Evolutionary conservation across 192 early-diverging fungal genomes (phyloP), one percentile per base, ranked within the genome.

Genomic region (Backusella sp.): DNA sequence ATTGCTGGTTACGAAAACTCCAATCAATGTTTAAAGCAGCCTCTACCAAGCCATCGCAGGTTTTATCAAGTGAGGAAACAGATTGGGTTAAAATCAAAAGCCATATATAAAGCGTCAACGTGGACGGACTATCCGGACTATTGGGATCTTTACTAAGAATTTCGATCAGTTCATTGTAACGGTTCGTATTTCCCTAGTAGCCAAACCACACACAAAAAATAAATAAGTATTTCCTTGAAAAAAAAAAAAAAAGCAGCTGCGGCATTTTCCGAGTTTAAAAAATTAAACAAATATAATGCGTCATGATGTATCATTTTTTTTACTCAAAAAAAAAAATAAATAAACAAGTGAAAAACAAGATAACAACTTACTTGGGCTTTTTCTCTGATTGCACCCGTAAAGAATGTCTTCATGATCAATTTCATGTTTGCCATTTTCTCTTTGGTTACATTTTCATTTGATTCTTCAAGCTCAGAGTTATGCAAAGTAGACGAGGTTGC

Each of bases 11-110:
- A 34, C 85, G 82, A 14, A 74, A 73, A 26, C 80, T 75, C 91
- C 93, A 93, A 69, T 92, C 83, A 19, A 93, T 53, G 34, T 77
- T 70, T 5, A 94, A 73, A 37, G 92, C 83, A 66, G 91, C 87
- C 14, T 89, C 84, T 28, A 95, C 88, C 53, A 94, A 66, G 0
- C 67, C 42, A 17, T 76, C 39, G 59, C 86, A 90, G 14, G 80
- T 79, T 74, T 82, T 76, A 76, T 86, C 84, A 41, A 90, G 39
- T 11, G 77, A 73, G 0, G 86, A 84, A 6, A 84, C 85, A 37
- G 76, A 82, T 53, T 84, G 81, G 5, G 84, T 83, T n/a, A 88
- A 76, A 6, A 80, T 78, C 46, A 78, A 77, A 37, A 86, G 79
- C 86, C 86, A 88, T 17, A 84, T 71, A 32, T 80, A 76, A 15